Conservation (phyloP, 257 asterid species). For the Forsythia viridissima region DNA sequence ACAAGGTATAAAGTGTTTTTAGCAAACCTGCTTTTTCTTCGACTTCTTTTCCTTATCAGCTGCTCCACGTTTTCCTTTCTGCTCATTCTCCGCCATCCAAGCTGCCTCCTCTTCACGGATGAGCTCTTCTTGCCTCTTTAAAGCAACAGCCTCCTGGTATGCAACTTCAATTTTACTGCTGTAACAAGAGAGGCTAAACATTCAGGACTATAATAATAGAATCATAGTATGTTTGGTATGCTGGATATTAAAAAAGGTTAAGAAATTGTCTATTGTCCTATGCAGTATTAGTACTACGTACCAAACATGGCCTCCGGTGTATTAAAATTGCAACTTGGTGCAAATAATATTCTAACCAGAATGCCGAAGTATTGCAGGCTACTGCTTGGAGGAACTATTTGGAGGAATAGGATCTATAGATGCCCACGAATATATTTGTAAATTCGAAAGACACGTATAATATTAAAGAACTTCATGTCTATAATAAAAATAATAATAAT, state of each 20-base stretch:
- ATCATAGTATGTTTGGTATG: background rate
- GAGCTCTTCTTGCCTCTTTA: conserved; percentile 66
- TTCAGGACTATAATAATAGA: background rate
- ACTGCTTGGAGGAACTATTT: background rate
- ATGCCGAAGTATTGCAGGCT: background rate
- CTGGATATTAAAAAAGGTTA: background rate
- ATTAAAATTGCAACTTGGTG: background rate
- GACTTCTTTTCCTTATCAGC: conserved; percentile 74
- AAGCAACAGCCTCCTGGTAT: conserved; percentile 60
- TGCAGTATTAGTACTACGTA: background rate
- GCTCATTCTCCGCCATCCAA: conserved; percentile 72
- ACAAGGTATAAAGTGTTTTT: background rate
- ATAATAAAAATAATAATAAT: too few relatives aligned
- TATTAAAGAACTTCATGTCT: too few relatives aligned
- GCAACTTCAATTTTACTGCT: conserved; percentile 61
- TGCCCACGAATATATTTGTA: background rate
- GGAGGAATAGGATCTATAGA: background rate
- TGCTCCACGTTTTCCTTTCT: conserved; percentile 66
- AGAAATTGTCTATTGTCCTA: background rate
- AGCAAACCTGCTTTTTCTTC: conserved; percentile 63
- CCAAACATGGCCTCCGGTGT: background rate
- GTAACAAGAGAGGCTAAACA: conserved; percentile 7
- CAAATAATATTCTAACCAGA: background rate
- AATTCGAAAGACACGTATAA: background rate
- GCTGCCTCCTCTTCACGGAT: conserved; percentile 67